A percentile compares a stretch with the other conserved stretches of the same genome.
Evolutionary conservation across 345 rosid species (phyloP).

Genomic region (Jatropha curcas): DNA sequence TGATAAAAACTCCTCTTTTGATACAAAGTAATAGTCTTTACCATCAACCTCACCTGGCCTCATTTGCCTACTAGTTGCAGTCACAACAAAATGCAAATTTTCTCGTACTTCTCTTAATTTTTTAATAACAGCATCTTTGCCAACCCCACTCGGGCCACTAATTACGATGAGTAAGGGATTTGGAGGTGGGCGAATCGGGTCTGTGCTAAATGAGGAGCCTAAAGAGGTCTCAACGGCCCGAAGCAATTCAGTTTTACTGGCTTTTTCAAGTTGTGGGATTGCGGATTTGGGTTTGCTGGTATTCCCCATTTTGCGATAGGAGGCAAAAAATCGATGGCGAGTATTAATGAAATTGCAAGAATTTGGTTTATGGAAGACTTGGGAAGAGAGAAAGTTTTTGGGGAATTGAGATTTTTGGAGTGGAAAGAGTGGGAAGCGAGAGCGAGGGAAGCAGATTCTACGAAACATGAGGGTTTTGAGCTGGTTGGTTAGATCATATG

Average conservation of each 20-base stretch:
- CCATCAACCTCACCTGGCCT: constrained; percentile 81
- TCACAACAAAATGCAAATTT: constrained; percentile 76
- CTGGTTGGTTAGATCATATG: neutral
- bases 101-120: constrained; percentile 57
- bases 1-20: constrained; percentile 62
- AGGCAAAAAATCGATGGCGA: constrained; percentile 28
- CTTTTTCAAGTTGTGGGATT: constrained; percentile 45
- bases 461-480: constrained; percentile 45
- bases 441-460: constrained; percentile 39
- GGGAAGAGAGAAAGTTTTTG: constrained; percentile 12
- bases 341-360: neutral
- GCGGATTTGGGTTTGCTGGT: constrained; percentile 40
- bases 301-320: constrained; percentile 52
- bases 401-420: constrained; percentile 19
- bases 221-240: constrained; percentile 72
- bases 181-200: constrained; percentile 52
- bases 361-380: constrained; percentile 3
- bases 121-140: constrained; percentile 85
- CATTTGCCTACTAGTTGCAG: constrained; percentile 77
- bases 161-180: constrained; percentile 70
- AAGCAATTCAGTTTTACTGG: constrained; percentile 51
- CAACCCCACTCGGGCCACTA: constrained; percentile 91
- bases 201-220: constrained; percentile 48
- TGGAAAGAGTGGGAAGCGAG: constrained; percentile 27
- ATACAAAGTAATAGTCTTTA: constrained; percentile 72